Evolutionary conservation across 2,329 filamentous ascomycete genomes (phyloP), one percentile per base, ranked within the genome.

Genomic region (Fusarium concolor): DNA sequence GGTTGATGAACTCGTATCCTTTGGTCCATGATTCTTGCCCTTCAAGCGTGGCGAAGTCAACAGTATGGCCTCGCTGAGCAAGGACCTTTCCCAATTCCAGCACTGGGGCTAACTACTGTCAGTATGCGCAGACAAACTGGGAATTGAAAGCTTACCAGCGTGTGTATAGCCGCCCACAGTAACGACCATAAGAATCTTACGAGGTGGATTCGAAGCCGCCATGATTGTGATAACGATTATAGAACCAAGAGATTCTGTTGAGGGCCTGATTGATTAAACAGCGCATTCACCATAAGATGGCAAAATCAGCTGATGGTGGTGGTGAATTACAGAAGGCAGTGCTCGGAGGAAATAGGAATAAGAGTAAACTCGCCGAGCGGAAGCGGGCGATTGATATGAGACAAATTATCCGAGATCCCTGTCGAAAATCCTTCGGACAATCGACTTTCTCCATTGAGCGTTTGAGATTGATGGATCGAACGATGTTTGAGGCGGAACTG

Each of bases 31-130:
- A 45, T 43, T 78, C 76, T 61, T 79, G 78, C 5, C 76, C 75
- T 3, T 75, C 56, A 33, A 77, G 73, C 3, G 78, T 80, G 11
- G 77, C 78, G 29, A 80, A 80, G 10, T 77, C 74, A 42, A 81
- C 64, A 5, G 33, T 65, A 47, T 79, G 76, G 6, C 78, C 76
- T 37, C 77, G 12, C 4, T 37, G 51, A 12, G 51, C 39, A 14
- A 54, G 51, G 1, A 54, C 39, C 39, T 37, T 45, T 28, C 51
- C 51, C 7, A 54, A 12, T 10, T 54, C 51, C 10, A 54, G 15
- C 0, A 54, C 51, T 2, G 51, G 51, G 39, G 51, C 51, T 53
- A 10, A 11, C 6, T 14, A 4, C 17, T 2, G 17, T 54, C 22
- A 54, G 39, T 6, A 9, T 8, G 12, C 1, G 3, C 4, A 37